These are phyloP conservation scores for Fusarium sp. DNA, from an alignment of 2,329 filamentous ascomycete genomes.

Conservation along the genomic window DNA sequence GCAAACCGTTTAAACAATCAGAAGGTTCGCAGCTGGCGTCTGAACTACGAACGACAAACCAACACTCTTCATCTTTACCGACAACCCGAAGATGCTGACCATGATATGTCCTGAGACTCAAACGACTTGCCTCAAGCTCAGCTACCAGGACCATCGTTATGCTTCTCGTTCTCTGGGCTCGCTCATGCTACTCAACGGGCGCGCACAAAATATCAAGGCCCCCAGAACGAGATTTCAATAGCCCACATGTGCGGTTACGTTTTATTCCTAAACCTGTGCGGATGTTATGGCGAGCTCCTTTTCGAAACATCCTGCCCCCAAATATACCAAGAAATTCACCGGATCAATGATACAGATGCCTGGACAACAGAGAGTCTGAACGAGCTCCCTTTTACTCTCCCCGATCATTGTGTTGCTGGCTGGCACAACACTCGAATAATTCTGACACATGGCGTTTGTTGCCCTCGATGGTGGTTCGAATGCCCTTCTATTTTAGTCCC, in stretches of 20 bases:
- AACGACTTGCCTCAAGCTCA: neutral
- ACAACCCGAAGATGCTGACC: conserved; percentile 11
- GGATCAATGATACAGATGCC: conserved; percentile 45
- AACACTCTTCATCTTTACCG: neutral
- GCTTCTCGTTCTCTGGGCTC: conserved; percentile 8
- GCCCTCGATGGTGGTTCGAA: conserved; percentile 31
- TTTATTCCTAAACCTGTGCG: conserved; percentile 44
- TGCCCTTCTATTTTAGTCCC: conserved; percentile 29
- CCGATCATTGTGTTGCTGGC: conserved; percentile 40
- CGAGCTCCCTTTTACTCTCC: conserved; percentile 43
- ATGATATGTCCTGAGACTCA: conserved; percentile 29
- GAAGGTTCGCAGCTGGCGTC: neutral
- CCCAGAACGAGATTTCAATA: neutral
- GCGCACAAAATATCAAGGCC: conserved; percentile 20
- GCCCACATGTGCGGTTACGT: conserved; percentile 48
- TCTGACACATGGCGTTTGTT: conserved; percentile 29
- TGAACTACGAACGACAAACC: conserved; percentile 12
- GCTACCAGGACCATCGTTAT: conserved; percentile 20
- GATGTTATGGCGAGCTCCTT: conserved; percentile 43
- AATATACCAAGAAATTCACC: conserved; percentile 43
- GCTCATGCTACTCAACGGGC: conserved; percentile 23
- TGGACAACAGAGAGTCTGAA: conserved; percentile 39
- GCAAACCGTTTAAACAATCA: conserved; percentile 13
- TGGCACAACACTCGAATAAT: conserved; percentile 44
- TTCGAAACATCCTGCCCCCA: conserved; percentile 40